Conservation (phyloP, 2,329 filamentous ascomycete species). For the Fusarium sacchari region DNA sequence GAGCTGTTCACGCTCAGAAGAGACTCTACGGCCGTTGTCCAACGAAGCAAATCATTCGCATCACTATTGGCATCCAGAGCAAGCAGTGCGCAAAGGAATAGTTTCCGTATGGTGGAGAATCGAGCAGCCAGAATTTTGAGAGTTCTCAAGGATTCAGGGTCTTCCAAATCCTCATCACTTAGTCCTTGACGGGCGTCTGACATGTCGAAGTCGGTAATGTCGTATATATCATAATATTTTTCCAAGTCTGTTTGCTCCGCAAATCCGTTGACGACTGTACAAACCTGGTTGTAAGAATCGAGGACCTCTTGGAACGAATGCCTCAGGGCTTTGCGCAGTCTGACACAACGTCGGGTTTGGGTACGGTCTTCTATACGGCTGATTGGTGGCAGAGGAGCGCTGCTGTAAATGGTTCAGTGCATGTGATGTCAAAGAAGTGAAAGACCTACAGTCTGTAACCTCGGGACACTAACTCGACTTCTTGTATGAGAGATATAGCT, state of each 20-base stretch:
- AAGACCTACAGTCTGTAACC: conserved; percentile 81
- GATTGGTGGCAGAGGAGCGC: conserved; percentile 89
- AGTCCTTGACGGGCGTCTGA: conserved; percentile 74
- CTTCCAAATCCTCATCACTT: conserved; percentile 75
- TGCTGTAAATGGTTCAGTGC: conserved; percentile 61
- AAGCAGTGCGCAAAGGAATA: conserved; percentile 88
- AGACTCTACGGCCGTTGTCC: conserved; percentile 80
- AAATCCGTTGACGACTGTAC: conserved; percentile 74
- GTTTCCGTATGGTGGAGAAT: conserved; percentile 81
- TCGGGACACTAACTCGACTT: conserved; percentile 93
- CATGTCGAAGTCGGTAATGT: conserved; percentile 78
- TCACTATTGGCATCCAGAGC: conserved; percentile 86
- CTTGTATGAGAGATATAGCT: conserved; percentile 84
- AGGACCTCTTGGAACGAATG: conserved; percentile 76
- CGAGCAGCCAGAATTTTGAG: conserved; percentile 85
- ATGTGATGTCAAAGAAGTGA: neutral
- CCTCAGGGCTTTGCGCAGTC: conserved; percentile 80
- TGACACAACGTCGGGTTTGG: conserved; percentile 80
- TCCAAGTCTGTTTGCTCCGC: conserved; percentile 85
- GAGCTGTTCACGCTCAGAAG: conserved; percentile 72
- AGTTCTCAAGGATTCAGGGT: conserved; percentile 79
- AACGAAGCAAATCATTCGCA: conserved; percentile 78
- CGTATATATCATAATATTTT: conserved; percentile 92
- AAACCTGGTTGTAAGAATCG: conserved; percentile 76
- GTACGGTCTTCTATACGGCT: conserved; percentile 87